Conservation (phyloP, 2,329 filamentous ascomycete genomes). For the Fusarium pilosicola region DNA sequence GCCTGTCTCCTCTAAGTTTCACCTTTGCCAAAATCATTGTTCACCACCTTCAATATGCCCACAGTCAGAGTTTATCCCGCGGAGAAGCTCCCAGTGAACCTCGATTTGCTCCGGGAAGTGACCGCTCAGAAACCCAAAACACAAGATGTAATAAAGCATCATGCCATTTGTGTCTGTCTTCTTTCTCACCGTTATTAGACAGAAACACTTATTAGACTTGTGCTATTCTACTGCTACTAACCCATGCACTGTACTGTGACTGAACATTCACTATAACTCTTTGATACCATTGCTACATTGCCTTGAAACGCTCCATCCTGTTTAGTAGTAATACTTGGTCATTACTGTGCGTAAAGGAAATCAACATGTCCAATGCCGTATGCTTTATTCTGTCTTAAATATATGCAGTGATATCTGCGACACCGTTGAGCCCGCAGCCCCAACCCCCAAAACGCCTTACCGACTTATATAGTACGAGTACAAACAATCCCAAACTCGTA, state of each 20-base stretch:
- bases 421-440: conserved; percentile 25
- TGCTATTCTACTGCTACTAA: conserved; percentile 8
- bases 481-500: conserved; percentile 25
- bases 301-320: background rate
- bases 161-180: conserved; percentile 26
- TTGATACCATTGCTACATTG: conserved; percentile 4
- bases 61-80: conserved; percentile 13
- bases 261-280: background rate
- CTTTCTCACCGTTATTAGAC: background rate
- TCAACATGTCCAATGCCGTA: conserved; percentile 12
- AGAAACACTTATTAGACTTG: background rate
- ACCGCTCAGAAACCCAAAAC: conserved; percentile 9
- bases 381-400: conserved; percentile 25
- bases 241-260: background rate
- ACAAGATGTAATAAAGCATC: conserved; percentile 15
- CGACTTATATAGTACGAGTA: conserved; percentile 35
- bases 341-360: background rate
- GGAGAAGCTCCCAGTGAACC: conserved; percentile 8
- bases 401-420: conserved; percentile 32
- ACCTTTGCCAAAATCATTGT: conserved; percentile 11
- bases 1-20: conserved; percentile 2
- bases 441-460: conserved; percentile 41
- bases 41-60: conserved; percentile 38
- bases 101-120: conserved; percentile 6
- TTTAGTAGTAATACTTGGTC: background rate